Evolutionary conservation across 1,284 basidiomycete species (phyloP), one percentile per base, ranked within the genome.

Genomic region (Wallemia hederae): DNA sequence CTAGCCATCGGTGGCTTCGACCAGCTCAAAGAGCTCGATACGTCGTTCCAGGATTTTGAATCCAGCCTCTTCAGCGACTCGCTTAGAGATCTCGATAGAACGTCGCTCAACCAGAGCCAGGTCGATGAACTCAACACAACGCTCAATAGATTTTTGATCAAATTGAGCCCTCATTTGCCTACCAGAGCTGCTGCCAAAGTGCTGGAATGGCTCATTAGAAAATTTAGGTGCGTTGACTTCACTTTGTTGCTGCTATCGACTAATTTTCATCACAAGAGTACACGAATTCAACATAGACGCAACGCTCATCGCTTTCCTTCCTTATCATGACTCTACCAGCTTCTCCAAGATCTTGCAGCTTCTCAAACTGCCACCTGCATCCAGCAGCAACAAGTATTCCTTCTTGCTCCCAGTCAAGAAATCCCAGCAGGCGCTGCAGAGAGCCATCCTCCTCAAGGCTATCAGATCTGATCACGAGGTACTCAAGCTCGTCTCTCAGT

Each of bases 181-280:
- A 82, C 90, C 61, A 76, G 80, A 61, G 83, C 87, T 1, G 79
- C 86, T 0, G 82, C 82, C 39, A 90, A 85, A 70, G 79, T 86
- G n/a, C 69, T 99, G 29, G 92, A 99, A 69, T 99, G 92, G 92
- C 78, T 98, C 25, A 86, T 98, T 1, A 75, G 88, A 64, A 76
- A 90, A 61, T 97, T 96, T 72, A 80, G 88, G 88, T 86, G 65
- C 62, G 80, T 66, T 17, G 17, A 19, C 24, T 34, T 61, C 2
- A 28, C 3, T 1, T 39, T 60, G 55, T 27, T 31, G 27, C 59
- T 7, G n/a, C n/a, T 24, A 31, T 33, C 55, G n/a, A 33, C 55
- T 27, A 14, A 26, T 59, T 27, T 60, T 11, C 27, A 11, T 17
- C 0, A 1, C 55, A 67, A 92, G 91, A 67, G 80, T 97, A 34